Percentiles rank a stretch among this genome's conserved stretches.
Evolutionary conservation across 225 moss, liverwort and hornwort genomes (phyloP).

Genomic region (Rhytidiadelphus loreus): DNA sequence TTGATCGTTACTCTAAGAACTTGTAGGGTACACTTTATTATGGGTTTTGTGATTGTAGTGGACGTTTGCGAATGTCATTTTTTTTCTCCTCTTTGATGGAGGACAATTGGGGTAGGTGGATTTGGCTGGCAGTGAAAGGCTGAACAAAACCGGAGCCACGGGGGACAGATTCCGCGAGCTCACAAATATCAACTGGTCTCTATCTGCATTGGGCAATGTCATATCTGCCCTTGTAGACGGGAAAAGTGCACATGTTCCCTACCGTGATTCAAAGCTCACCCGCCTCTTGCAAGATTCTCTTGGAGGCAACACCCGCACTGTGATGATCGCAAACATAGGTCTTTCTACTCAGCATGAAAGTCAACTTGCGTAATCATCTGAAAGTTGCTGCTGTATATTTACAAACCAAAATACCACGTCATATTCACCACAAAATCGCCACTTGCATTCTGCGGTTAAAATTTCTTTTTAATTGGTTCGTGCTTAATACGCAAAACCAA

Average conservation of each 20-base stretch:
- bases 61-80: not conserved
- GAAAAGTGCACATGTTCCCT: conserved; percentile 83
- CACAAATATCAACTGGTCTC: conserved; percentile 96
- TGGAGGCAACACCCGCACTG: conserved; percentile 92
- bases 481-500: not conserved
- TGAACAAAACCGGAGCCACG: conserved; percentile 98
- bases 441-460: not conserved
- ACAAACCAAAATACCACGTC: not conserved
- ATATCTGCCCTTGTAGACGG: conserved; percentile 96
- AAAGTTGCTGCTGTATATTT: not conserved
- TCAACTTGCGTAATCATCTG: not conserved
- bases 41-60: not conserved
- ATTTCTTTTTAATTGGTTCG: not conserved
- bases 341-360: not conserved
- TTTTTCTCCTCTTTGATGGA: not conserved
- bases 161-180: conserved; percentile 92
- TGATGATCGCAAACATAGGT: conserved; percentile 96
- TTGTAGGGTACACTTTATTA: not conserved
- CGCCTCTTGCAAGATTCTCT: conserved; percentile 90
- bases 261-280: conserved; percentile 93
- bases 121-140: conserved; percentile 95
- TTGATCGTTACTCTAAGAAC: not conserved
- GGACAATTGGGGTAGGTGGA: conserved; percentile 57
- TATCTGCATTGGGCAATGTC: conserved; percentile 93
- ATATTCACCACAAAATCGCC: not conserved